Evolutionary conservation across 129 eudicot species (phyloP).

Genomic region (Pulicaria dysenterica): DNA sequence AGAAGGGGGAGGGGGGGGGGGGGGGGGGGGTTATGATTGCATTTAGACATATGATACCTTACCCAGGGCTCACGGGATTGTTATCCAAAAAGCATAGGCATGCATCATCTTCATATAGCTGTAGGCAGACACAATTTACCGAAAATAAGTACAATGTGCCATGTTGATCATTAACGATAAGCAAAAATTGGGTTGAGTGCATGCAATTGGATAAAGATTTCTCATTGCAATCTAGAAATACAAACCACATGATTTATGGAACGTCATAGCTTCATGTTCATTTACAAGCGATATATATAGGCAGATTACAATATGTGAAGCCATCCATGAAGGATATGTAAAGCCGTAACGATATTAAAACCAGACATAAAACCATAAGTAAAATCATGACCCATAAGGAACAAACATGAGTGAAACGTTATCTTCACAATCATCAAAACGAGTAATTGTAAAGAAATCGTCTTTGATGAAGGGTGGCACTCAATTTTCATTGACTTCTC

Average conservation of each 20-base stretch:
- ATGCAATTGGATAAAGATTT: background rate
- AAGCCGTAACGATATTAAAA: background rate
- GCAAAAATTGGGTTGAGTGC: background rate
- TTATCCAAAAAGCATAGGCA: conserved; percentile 93
- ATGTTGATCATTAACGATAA: conserved; percentile 1
- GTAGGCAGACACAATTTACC: conserved; percentile 34
- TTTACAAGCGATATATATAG: background rate
- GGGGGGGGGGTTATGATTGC: background rate
- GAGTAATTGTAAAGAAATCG: background rate
- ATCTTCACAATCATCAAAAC: conserved; percentile 6
- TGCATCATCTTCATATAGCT: conserved; percentile 88
- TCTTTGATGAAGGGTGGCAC: background rate
- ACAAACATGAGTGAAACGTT: background rate
- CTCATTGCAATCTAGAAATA: background rate
- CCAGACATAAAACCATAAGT: background rate
- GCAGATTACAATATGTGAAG: background rate
- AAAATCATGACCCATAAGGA: conserved; percentile 6
- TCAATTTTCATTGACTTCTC: background rate
- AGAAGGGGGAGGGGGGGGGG: too few species aligned
- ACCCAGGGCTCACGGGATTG: conserved; percentile 91
- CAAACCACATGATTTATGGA: conserved; percentile 2
- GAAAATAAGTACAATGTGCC: conserved; percentile 19
- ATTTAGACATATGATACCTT: conserved; percentile 59
- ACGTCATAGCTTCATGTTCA: conserved; percentile 10
- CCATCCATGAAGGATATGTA: background rate